These are phyloP conservation scores for Erysimum cheiri DNA, from an alignment of 441 rosid species.

Conservation along the genomic window DNA sequence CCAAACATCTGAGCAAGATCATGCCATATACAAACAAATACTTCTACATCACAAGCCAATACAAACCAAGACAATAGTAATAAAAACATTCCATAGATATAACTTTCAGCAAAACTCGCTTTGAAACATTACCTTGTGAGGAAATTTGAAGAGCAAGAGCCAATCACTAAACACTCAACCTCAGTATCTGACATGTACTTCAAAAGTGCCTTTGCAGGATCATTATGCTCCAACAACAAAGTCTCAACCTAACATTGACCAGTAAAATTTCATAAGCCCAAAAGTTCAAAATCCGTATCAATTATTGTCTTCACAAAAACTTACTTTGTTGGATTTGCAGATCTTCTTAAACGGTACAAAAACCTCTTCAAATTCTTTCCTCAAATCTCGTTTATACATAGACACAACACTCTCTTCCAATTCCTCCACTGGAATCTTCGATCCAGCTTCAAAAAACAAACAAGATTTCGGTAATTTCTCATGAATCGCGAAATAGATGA, in stretches of 20 bases:
- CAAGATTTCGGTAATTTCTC: not conserved
- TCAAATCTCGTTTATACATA: conserved; percentile 67
- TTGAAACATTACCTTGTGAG: conserved; percentile 57
- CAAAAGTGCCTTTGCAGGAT: conserved; percentile 71
- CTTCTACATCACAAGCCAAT: no score
- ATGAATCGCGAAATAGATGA: not conserved
- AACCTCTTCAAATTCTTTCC: conserved; percentile 52
- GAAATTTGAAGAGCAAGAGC: conserved; percentile 64
- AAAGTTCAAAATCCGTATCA: not conserved
- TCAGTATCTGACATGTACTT: conserved; percentile 51
- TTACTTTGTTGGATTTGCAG: conserved; percentile 57
- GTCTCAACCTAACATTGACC: conserved; percentile 62
- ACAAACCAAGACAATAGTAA: no score
- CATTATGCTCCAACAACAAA: conserved; percentile 66
- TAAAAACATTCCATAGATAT: not conserved
- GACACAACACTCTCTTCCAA: conserved; percentile 72
- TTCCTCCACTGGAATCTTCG: conserved; percentile 62
- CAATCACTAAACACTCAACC: conserved; percentile 70
- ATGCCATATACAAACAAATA: not conserved
- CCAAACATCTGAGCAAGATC: not conserved
- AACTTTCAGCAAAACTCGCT: not conserved
- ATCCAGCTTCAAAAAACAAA: conserved; percentile 55
- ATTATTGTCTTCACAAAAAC: conserved; percentile 10
- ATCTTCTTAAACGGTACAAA: conserved; percentile 64
- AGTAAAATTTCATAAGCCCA: not conserved